A percentile compares a stretch with the other conserved stretches of the same genome.
phyloP scores from a whole-genome alignment of 2,329 filamentous ascomycete species.

The Didymella segeticola region DNA sequence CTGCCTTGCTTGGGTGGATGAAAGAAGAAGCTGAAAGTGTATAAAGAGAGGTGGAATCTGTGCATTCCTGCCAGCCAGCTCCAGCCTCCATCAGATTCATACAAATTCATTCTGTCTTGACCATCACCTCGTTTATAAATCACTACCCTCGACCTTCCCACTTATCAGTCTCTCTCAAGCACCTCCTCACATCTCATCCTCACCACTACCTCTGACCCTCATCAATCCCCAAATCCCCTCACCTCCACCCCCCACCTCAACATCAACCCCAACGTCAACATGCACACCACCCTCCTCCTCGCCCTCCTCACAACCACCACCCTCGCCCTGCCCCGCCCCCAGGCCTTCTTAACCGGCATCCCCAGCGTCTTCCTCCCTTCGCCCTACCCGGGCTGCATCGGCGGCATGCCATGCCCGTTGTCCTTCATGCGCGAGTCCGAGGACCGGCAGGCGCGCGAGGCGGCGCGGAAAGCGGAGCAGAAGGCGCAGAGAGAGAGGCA shows the following conservation, averaged over 20 bases:
- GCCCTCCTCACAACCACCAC: conserved; percentile 16
- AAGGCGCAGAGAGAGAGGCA: neutral
- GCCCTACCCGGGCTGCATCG: neutral
- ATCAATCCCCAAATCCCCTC: neutral
- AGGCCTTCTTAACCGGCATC: neutral
- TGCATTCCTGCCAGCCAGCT: conserved; percentile 11
- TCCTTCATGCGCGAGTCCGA: neutral
- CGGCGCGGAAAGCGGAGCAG: too few species aligned
- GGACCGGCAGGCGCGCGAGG: neutral
- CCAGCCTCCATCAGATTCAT: conserved; percentile 4
- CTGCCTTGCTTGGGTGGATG: conserved; percentile 6
- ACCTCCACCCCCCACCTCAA: neutral
- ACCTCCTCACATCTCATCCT: neutral
- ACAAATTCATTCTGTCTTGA: too few species aligned
- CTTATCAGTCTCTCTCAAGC: neutral
- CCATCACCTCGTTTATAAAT: too few species aligned
- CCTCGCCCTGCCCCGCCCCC: neutral
- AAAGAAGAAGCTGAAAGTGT: neutral
- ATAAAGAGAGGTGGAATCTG: conserved; percentile 11
- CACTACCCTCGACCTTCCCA: too few species aligned
- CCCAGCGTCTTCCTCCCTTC: neutral
- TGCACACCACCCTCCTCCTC: conserved; percentile 15
- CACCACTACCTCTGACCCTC: neutral
- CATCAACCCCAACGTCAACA: neutral
- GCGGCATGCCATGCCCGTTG: neutral